Conservation (phyloP, 2,329 filamentous ascomycete species). For the Diaporthe citriasiana region DNA sequence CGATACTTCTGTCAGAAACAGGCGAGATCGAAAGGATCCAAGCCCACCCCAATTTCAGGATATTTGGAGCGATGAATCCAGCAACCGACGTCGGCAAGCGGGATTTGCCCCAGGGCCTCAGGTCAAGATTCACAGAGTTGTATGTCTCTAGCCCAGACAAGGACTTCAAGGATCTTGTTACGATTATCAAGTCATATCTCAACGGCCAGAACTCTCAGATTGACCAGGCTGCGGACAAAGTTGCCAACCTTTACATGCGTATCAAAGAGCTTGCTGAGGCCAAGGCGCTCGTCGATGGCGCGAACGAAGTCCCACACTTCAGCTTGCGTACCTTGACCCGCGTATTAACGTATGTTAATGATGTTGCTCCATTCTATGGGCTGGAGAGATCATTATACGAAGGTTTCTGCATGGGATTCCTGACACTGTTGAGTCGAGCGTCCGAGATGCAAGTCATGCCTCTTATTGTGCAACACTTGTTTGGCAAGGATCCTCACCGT, state of each 20-base stretch:
- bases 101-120: conserved; percentile 88
- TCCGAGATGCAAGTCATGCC: conserved; percentile 86
- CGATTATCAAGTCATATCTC: conserved; percentile 90
- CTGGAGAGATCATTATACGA: conserved; percentile 90
- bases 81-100: conserved; percentile 98
- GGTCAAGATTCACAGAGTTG: conserved; percentile 94
- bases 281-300: conserved; percentile 92
- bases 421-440: conserved; percentile 86
- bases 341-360: conserved; percentile 87
- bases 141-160: conserved; percentile 93
- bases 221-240: conserved; percentile 81
- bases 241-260: conserved; percentile 88
- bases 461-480: conserved; percentile 83
- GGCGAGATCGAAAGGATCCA: conserved; percentile 91
- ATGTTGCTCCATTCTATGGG: conserved; percentile 87
- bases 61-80: conserved; percentile 99
- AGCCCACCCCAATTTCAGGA: conserved; percentile 92
- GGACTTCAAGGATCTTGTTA: conserved; percentile 87
- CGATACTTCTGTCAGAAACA: conserved; percentile 90
- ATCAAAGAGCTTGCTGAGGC: conserved; percentile 86
- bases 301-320: conserved; percentile 96
- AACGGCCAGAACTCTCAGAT: conserved; percentile 79
- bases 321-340: conserved; percentile 94
- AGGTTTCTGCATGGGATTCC: conserved; percentile 97
- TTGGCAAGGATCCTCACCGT: conserved; percentile 76